Percentiles rank a stretch among this genome's conserved stretches.
Evolutionary conservation across 805 yeast species (phyloP).

Genomic region (Yarrowia deformans): DNA sequence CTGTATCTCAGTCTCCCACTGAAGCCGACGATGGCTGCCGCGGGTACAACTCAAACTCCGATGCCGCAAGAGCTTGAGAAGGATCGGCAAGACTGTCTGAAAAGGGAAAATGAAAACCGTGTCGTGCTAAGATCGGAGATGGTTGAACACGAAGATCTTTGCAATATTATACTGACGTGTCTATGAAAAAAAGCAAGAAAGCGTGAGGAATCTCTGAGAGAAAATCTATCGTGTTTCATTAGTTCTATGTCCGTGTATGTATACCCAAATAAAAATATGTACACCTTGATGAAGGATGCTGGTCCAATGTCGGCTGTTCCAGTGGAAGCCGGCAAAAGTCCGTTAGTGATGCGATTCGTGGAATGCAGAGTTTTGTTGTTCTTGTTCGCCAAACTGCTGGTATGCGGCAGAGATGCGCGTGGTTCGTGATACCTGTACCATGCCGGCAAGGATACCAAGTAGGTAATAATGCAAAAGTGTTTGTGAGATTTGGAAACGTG

Average conservation of each 20-base stretch:
- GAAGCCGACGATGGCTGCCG: background rate
- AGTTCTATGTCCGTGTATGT: constrained; percentile 17
- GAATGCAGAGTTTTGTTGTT: constrained; percentile 1
- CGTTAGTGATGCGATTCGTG: constrained; percentile 21
- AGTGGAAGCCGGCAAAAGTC: background rate
- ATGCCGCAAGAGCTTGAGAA: background rate
- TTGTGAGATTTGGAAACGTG: too few relatives aligned
- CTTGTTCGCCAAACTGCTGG: background rate
- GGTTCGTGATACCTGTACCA: background rate
- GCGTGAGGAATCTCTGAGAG: too few relatives aligned
- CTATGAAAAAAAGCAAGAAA: background rate
- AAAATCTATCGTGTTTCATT: constrained; percentile 3
- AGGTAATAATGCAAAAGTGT: too few relatives aligned
- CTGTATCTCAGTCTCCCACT: too few relatives aligned
- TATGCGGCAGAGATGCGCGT: background rate
- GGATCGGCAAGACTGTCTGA: constrained; percentile 8
- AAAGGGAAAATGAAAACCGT: constrained; percentile 8
- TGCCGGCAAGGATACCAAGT: too few relatives aligned
- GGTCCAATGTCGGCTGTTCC: background rate
- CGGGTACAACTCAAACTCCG: constrained; percentile 11
- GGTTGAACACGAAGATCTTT: constrained; percentile 5
- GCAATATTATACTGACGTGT: background rate
- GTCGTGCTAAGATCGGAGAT: background rate
- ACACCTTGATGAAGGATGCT: constrained; percentile 32
- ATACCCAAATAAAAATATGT: constrained; percentile 27